These are phyloP conservation scores for Yueomyces sp. DNA, from an alignment of 805 yeast genomes.

Conservation along the genomic window DNA sequence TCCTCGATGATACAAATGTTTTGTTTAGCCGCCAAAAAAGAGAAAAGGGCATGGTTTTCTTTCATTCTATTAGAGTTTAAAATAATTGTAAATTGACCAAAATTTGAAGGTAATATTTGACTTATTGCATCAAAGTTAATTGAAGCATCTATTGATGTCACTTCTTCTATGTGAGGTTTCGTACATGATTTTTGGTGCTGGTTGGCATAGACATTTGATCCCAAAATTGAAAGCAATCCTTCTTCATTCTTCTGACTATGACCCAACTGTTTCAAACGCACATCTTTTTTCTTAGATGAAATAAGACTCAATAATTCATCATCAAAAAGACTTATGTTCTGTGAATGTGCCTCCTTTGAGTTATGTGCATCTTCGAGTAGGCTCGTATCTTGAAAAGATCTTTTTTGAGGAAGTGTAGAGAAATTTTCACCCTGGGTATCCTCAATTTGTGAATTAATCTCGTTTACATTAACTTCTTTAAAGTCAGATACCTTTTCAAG, in stretches of 20 bases:
- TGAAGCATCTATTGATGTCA: background rate
- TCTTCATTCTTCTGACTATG: background rate
- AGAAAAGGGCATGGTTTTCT: conserved; percentile 5
- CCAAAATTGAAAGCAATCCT: background rate
- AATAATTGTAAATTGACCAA: conserved; percentile 1
- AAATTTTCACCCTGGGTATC: background rate
- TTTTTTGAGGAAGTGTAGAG: conserved; percentile 7
- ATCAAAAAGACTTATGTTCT: conserved; percentile 4
- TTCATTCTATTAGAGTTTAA: conserved; percentile 6
- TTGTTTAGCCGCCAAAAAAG: conserved; percentile 1
- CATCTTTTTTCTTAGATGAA: conserved; percentile 2
- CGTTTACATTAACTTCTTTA: too few relatives aligned
- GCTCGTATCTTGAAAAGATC: conserved; percentile 6
- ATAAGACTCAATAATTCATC: conserved; percentile 8
- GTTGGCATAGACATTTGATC: background rate
- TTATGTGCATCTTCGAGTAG: background rate
- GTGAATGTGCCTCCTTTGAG: background rate
- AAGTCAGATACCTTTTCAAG: too few relatives aligned
- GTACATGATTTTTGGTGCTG: background rate
- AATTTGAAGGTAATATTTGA: background rate
- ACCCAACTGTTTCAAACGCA: background rate
- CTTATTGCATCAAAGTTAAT: background rate
- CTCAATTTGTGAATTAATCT: too few relatives aligned
- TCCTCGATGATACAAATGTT: conserved; percentile 8
- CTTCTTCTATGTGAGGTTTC: too few relatives aligned